phyloP scores from a whole-genome alignment of 306 rosid genomes.

The Carpinus fangiana region DNA sequence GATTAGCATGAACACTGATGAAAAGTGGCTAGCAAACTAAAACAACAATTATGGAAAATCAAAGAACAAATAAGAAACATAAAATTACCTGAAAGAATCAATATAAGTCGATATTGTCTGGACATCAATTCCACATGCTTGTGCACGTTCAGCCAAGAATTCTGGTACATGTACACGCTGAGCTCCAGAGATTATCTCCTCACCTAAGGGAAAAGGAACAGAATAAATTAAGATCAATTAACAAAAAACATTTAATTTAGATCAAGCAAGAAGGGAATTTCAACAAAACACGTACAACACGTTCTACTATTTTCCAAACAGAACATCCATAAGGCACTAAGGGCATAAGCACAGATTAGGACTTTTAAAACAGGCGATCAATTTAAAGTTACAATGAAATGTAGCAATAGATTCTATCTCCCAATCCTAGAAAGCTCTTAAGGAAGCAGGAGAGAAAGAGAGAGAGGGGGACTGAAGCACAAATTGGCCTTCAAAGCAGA shows the following conservation, averaged over 20 bases:
- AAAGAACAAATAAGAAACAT: not conserved
- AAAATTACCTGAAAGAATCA: slow-evolving; percentile 79
- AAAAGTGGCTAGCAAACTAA: not conserved
- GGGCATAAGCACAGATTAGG: not conserved
- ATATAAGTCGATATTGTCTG: slow-evolving; percentile 71
- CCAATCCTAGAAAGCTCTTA: too few relatives aligned
- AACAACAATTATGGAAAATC: not conserved
- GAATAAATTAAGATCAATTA: slow-evolving; percentile 8
- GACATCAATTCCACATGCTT: slow-evolving; percentile 74
- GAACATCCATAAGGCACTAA: not conserved
- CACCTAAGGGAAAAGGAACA: slow-evolving; percentile 51
- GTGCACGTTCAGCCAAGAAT: slow-evolving; percentile 72
- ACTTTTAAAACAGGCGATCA: not conserved
- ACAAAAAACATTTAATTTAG: not conserved
- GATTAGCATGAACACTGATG: too few relatives aligned
- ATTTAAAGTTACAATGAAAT: not conserved
- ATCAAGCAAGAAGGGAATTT: not conserved
- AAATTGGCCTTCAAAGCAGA: too few relatives aligned
- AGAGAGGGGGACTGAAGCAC: too few relatives aligned
- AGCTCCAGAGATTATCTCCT: slow-evolving; percentile 96
- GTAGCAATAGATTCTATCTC: not conserved
- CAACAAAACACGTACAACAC: not conserved
- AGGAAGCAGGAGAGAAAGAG: too few relatives aligned
- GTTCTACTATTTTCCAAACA: not conserved
- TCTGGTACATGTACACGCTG: slow-evolving; percentile 89